Evolutionary conservation across 1,139 yeast species (phyloP).

Genomic region (Geotrichum cucujoidarum): DNA sequence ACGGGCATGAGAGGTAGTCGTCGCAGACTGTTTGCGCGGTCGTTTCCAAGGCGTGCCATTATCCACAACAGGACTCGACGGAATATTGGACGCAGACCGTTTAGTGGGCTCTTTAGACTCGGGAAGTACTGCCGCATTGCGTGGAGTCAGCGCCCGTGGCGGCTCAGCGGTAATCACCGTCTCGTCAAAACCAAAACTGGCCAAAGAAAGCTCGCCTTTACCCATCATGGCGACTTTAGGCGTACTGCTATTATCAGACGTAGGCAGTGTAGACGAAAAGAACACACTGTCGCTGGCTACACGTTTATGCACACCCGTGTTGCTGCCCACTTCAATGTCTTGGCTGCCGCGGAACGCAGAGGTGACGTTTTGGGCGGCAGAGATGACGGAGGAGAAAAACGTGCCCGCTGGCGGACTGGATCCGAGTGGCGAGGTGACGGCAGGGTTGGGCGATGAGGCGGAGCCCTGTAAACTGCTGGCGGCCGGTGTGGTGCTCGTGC

Average conservation of each 20-base stretch:
- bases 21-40: background rate
- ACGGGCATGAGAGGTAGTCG: background rate
- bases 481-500: background rate
- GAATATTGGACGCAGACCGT: background rate
- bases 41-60: background rate
- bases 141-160: background rate
- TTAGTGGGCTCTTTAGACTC: background rate
- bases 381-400: conserved; percentile 12
- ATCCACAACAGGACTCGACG: background rate
- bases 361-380: conserved; percentile 9
- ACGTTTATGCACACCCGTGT: background rate
- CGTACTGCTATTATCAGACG: background rate
- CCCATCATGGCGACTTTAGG: conserved; percentile 8
- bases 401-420: background rate
- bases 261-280: background rate
- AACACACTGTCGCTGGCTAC: conserved; percentile 10
- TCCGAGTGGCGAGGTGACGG: background rate
- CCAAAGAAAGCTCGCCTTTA: conserved; percentile 16
- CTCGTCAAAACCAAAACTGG: conserved; percentile 11
- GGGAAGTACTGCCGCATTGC: background rate
- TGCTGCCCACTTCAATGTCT: background rate
- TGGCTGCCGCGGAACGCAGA: conserved; percentile 1
- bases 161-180: background rate
- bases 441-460: background rate
- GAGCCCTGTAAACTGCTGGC: background rate